Evolutionary conservation across 202 grass and related monocot species (phyloP).

Genomic region (Dendrocalamus latiflorus): DNA sequence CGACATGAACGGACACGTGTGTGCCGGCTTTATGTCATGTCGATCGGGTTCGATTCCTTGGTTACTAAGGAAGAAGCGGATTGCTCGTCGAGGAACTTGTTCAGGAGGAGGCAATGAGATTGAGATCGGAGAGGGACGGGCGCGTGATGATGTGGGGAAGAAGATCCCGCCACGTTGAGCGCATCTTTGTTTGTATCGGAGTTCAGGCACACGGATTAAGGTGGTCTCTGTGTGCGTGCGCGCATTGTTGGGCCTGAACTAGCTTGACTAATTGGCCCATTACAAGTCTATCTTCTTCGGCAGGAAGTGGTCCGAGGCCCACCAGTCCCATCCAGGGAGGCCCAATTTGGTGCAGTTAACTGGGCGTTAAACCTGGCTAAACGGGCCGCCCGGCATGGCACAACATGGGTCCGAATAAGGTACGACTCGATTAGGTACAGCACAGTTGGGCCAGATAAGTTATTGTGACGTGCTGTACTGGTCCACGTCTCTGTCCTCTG

Average conservation of each 20-base stretch:
- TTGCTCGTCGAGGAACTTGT: conserved; percentile 27
- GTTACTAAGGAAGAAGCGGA: conserved; percentile 1
- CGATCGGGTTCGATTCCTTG: conserved; percentile 29
- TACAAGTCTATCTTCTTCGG: no score
- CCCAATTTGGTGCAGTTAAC: not conserved
- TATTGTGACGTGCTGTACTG: no score
- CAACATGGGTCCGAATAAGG: no score
- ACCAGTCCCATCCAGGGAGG: no score
- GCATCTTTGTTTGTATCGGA: not conserved
- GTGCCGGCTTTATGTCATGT: not conserved
- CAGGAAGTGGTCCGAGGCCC: rapidly evolving
- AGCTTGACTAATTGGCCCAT: no score
- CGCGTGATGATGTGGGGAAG: not conserved
- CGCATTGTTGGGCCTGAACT: not conserved
- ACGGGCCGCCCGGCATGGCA: no score
- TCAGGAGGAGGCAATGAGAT: not conserved
- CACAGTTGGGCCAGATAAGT: no score
- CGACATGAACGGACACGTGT: not conserved
- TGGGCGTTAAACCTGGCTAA: no score
- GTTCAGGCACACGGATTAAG: no score
- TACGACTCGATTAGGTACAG: no score
- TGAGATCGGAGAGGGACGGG: not conserved
- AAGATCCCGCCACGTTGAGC: not conserved
- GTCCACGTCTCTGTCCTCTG: no score
- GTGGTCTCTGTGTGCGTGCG: no score